Conservation (phyloP, 1,284 basidiomycete genomes). For the Puccinia coronata region DNA sequence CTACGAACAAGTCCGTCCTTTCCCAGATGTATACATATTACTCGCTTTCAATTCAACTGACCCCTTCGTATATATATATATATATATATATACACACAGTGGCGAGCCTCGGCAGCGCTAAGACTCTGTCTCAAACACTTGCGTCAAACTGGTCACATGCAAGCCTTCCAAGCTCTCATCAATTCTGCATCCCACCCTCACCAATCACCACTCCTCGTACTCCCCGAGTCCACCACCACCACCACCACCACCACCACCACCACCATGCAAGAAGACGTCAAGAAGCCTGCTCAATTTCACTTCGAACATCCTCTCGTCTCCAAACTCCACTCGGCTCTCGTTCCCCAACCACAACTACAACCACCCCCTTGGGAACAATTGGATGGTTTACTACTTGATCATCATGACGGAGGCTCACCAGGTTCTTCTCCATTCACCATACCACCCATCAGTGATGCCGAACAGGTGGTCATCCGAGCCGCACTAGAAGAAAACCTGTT, state of each 20-base stretch:
- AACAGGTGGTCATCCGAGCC: conserved; percentile 35
- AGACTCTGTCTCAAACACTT: conserved; percentile 63
- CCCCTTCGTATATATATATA: no score
- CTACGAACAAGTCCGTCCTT: conserved; percentile 29
- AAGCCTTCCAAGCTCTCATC: conserved; percentile 46
- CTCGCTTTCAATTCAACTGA: background rate
- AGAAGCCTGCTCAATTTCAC: background rate
- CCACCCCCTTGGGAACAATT: no score
- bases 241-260: background rate
- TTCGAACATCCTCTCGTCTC: conserved; percentile 48
- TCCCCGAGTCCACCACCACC: background rate
- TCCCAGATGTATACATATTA: no score
- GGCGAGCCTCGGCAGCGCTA: conserved; percentile 68
- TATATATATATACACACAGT: conserved; percentile 60
- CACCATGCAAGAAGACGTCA: background rate
- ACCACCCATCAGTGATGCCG: conserved; percentile 9
- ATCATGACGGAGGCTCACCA: background rate
- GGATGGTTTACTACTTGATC: background rate
- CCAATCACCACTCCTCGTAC: conserved; percentile 40
- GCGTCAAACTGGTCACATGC: conserved; percentile 43
- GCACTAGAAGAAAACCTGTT: conserved; percentile 31
- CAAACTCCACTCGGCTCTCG: conserved; percentile 37
- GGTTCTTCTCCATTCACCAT: background rate
- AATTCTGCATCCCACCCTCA: conserved; percentile 23
- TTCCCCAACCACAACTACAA: conserved; percentile 5